Evolutionary conservation across 805 yeast genomes (phyloP).

Genomic region (Saturnispora quitensis): DNA sequence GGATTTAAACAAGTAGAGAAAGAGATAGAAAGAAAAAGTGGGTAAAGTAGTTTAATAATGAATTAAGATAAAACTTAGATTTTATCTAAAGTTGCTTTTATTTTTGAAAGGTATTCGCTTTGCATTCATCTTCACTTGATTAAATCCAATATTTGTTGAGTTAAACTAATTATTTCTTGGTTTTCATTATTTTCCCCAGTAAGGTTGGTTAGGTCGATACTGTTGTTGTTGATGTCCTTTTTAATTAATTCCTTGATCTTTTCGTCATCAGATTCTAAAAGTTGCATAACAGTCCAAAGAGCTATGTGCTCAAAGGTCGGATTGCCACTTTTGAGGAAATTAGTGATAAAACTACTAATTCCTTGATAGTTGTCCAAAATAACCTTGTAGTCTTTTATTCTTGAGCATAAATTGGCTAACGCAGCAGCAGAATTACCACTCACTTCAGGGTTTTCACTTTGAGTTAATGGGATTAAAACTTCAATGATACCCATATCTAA

Average conservation of each 20-base stretch:
- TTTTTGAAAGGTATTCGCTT: not conserved
- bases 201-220: slow-evolving; percentile 26
- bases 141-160: slow-evolving; percentile 30
- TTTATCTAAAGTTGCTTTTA: not conserved
- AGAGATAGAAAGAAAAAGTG: not conserved
- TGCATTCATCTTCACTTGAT: slow-evolving; percentile 18
- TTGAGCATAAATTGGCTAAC: slow-evolving; percentile 86
- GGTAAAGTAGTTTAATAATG: not conserved
- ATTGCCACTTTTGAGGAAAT: slow-evolving; percentile 75
- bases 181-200: slow-evolving; percentile 30
- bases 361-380: slow-evolving; percentile 87
- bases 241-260: slow-evolving; percentile 38
- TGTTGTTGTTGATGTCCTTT: slow-evolving; percentile 25
- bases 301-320: slow-evolving; percentile 98
- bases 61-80: not conserved
- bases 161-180: slow-evolving; percentile 29
- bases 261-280: slow-evolving; percentile 75
- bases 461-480: slow-evolving; percentile 86
- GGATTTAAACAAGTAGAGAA: not conserved
- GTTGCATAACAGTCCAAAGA: slow-evolving; percentile 89
- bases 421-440: slow-evolving; percentile 99
- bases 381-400: slow-evolving; percentile 74
- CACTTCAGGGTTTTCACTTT: slow-evolving; percentile 82
- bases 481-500: slow-evolving; percentile 77
- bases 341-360: slow-evolving; percentile 68